These are phyloP conservation scores for Aspergillus terreus DNA, from an alignment of 2,329 filamentous ascomycete genomes.

Conservation along the genomic window DNA sequence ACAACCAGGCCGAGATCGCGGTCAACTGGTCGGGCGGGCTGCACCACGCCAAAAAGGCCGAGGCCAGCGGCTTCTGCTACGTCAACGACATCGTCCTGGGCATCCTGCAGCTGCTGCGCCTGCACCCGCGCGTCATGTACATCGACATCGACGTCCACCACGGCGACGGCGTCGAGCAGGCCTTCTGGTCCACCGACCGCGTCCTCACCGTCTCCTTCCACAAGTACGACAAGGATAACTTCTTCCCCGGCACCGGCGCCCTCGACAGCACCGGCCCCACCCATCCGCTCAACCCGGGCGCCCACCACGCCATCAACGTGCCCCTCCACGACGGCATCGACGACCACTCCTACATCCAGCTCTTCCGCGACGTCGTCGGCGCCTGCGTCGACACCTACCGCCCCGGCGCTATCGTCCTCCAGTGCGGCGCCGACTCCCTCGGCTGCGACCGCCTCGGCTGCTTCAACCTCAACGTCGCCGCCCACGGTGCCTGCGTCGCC, in stretches of 20 bases:
- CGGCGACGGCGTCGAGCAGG: conserved; percentile 85
- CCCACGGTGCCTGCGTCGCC: conserved; percentile 85
- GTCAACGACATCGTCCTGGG: conserved; percentile 97
- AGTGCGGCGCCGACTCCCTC: conserved; percentile 92
- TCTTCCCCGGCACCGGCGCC: conserved; percentile 89
- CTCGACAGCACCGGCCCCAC: conserved; percentile 80
- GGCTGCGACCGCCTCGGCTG: conserved; percentile 89
- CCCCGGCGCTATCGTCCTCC: conserved; percentile 87
- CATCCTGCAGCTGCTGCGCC: conserved; percentile 79
- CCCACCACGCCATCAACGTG: conserved; percentile 86
- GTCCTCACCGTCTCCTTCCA: conserved; percentile 95
- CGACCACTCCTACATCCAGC: conserved; percentile 78
- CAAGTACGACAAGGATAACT: conserved; percentile 81
- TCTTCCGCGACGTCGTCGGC: conserved; percentile 79
- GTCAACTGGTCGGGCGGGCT: conserved; percentile 97
- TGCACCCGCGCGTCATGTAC: conserved; percentile 82
- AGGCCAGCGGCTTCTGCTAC: conserved; percentile 96
- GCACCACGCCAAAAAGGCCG: conserved; percentile 91
- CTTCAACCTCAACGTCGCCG: conserved; percentile 95
- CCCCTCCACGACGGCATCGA: conserved; percentile 88
- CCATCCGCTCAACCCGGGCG: conserved; percentile 78
- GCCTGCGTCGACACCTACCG: conserved; percentile 76
- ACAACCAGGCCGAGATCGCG: conserved; percentile 86
- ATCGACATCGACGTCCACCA: conserved; percentile 94
- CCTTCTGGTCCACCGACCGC: conserved; percentile 82